Conservation (phyloP, 208 protist species). For the Trypanosomatidae sp. region DNA sequence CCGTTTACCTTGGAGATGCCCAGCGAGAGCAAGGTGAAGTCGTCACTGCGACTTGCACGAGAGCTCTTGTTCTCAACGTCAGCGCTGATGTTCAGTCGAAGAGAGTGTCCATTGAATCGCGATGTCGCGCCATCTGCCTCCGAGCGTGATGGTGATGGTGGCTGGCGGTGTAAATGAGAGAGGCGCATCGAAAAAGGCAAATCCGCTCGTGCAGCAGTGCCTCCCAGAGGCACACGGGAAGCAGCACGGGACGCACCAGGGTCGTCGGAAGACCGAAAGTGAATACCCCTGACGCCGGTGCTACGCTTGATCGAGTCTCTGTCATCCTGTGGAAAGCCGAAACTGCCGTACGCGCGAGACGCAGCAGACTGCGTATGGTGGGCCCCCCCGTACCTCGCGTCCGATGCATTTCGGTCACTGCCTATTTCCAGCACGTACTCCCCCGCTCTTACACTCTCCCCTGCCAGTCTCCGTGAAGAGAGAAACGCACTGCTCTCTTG, state of each 20-base stretch:
- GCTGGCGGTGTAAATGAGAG: not conserved
- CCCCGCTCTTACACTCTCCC: not conserved
- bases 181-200: not conserved
- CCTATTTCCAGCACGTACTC: not conserved
- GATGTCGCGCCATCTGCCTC: not conserved
- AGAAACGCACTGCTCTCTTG: not conserved
- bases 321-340: not conserved
- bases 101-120: not conserved
- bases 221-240: not conserved
- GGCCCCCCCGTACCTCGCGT: not conserved
- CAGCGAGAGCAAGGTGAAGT: conserved; percentile 4
- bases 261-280: not conserved
- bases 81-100: not conserved
- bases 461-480: not conserved
- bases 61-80: not conserved
- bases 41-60: not conserved
- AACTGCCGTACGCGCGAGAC: not conserved
- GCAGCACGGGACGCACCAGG: no score
- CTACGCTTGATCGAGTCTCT: not conserved
- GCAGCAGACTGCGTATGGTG: not conserved
- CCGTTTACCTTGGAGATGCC: conserved; percentile 6
- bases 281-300: not conserved
- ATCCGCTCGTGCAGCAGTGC: not conserved
- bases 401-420: not conserved
- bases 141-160: not conserved